Percentiles rank a stretch among this genome's conserved stretches.
Conservation (phyloP, 163 green algal species). For the Scenedesmus sp. region DNA sequence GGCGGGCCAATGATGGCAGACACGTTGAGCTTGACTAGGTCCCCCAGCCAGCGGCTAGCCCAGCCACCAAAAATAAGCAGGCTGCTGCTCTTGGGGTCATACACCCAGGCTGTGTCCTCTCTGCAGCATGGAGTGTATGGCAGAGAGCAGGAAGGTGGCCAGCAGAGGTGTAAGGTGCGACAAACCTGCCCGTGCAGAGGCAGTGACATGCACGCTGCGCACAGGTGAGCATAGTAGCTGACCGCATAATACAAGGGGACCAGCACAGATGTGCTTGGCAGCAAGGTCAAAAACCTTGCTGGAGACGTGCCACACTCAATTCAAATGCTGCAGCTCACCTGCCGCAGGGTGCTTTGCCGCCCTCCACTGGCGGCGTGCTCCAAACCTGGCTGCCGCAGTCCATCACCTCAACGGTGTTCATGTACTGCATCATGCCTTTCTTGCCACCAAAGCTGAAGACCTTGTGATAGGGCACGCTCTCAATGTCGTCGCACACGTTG, state of each 20-base stretch:
- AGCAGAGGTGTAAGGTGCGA: no score
- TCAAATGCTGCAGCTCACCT: conserved; percentile 4
- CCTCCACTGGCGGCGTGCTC: conserved; percentile 71
- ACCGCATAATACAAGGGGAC: background rate
- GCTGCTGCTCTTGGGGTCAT: conserved; percentile 81
- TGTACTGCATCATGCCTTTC: conserved; percentile 83
- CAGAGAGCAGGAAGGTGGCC: background rate
- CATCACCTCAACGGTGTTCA: conserved; percentile 83
- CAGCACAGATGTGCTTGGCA: background rate
- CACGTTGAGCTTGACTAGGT: conserved; percentile 85
- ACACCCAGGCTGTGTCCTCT: conserved; percentile 89
- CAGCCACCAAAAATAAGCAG: conserved; percentile 90
- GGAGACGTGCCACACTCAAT: background rate
- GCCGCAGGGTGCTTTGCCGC: conserved; percentile 51
- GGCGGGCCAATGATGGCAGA: conserved; percentile 89
- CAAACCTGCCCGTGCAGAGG: background rate
- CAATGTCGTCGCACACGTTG: conserved; percentile 80
- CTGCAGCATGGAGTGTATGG: conserved; percentile 55
- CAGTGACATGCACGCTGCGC: background rate
- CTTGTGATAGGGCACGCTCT: conserved; percentile 91
- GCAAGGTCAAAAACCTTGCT: background rate
- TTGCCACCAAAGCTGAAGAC: conserved; percentile 89
- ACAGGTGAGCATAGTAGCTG: background rate
- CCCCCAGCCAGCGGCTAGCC: conserved; percentile 88
- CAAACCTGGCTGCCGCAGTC: conserved; percentile 81